phyloP scores from a whole-genome alignment of 2,329 filamentous ascomycete genomes.

The Microsporum audouinii region DNA sequence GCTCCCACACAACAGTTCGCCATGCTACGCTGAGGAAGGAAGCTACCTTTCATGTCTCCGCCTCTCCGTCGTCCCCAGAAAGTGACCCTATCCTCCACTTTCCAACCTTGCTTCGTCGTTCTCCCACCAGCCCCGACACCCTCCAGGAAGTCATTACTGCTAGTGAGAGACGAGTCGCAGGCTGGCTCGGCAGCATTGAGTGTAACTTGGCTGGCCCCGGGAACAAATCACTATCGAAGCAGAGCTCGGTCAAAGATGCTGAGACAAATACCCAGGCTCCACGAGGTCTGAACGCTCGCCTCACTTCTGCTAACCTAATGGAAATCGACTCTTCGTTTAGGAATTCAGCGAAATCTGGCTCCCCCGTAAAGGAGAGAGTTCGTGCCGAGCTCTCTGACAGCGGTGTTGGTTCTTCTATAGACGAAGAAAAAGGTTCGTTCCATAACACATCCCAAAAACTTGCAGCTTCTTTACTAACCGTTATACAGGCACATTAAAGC shows the following conservation, averaged over 20 bases:
- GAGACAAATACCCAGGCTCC: slow-evolving; percentile 52
- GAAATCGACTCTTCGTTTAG: slow-evolving; percentile 20
- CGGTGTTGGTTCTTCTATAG: slow-evolving; percentile 73
- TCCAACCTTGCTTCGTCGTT: slow-evolving; percentile 48
- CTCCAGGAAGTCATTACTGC: slow-evolving; percentile 62
- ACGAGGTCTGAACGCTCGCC: slow-evolving; percentile 45
- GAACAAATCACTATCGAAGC: slow-evolving; percentile 29
- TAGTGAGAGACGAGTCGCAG: slow-evolving; percentile 55
- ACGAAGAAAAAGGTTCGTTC: slow-evolving; percentile 30
- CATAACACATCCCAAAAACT: slow-evolving; percentile 24
- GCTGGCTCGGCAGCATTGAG: slow-evolving; percentile 56
- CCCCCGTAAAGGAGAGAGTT: slow-evolving; percentile 37
- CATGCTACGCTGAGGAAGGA: slow-evolving; percentile 56
- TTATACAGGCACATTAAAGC: background rate
- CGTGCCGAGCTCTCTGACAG: slow-evolving; percentile 71
- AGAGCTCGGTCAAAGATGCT: slow-evolving; percentile 23
- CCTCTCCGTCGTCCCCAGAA: slow-evolving; percentile 30
- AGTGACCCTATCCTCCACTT: slow-evolving; percentile 34
- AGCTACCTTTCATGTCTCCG: slow-evolving; percentile 48
- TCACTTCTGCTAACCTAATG: slow-evolving; percentile 34
- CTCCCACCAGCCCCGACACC: slow-evolving; percentile 45
- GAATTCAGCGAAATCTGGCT: slow-evolving; percentile 20
- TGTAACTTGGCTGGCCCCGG: slow-evolving; percentile 43
- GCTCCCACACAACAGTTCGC: slow-evolving; percentile 16
- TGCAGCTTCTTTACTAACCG: slow-evolving; percentile 29